Evolutionary conservation across 345 rosid species (phyloP), one percentile per base, ranked within the genome.

Genomic region (Turnera subulata): DNA sequence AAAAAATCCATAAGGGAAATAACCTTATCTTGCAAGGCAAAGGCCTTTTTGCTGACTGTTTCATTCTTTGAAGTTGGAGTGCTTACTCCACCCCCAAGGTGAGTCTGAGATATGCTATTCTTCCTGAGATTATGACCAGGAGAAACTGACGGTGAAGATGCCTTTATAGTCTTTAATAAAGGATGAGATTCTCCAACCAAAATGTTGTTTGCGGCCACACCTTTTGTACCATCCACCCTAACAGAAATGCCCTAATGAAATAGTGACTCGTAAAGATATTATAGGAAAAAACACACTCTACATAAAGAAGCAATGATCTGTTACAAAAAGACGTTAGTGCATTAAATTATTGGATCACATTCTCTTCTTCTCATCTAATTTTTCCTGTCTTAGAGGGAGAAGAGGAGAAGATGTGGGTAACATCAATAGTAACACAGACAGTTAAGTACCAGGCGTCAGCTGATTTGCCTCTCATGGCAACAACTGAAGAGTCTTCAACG

Each of bases 1-100:
- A 9, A 33, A 15, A 29, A 35, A 26, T 37, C 8, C 18, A 53
- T 43, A 50, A 67, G 5, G 23, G 44, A 65, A 63, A 50, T 52
- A 33, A 92, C 98, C 96, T 92, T 92, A 70, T 93, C 97, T 73
- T 92, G 98, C 73, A 89, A 60, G 21, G 96, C 91, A 77, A 93
- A 93, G 56, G 88, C 85, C 64, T 82, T 87, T 62, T 61, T 84
- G 81, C 80, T 76, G 59, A 81, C 66, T 51, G 88, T 89, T 78
- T 89, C 94, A 66, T 62, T 80, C 82, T 83, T 87, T 68, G 78
- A 66, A 55, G 75, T 69, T 65, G 83, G 48, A 32, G 74, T 43
- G 55, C 69, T 58, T 37, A 37, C 55, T 53, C 66, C 79, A 54
- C 75, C 74, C 61, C 81, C 79, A 11, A 67, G 67, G 47, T 76